These are phyloP conservation scores for Mucor lusitanicus DNA, from an alignment of 371 early-diverging fungal genomes.

Conservation along the genomic window DNA sequence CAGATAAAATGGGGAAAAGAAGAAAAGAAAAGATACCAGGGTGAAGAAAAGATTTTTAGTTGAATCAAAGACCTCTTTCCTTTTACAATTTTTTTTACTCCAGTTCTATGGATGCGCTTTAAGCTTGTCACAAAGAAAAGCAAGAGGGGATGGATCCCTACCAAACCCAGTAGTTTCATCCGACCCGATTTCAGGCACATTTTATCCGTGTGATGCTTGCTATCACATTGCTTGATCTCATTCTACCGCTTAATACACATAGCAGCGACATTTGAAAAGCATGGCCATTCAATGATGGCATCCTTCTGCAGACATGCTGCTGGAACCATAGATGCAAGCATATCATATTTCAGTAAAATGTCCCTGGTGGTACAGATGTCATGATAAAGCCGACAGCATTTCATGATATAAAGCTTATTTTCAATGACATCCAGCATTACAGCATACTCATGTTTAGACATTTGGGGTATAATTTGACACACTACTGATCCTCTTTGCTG, in stretches of 20 bases:
- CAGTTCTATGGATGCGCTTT: background rate
- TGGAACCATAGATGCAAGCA: too few species aligned
- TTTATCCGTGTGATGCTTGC: background rate
- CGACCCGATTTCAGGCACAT: background rate
- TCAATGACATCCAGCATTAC: too few species aligned
- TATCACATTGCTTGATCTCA: background rate
- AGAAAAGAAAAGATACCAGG: background rate
- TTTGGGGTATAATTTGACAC: too few species aligned
- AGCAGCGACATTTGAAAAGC: background rate
- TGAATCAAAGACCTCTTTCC: background rate
- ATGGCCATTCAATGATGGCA: background rate
- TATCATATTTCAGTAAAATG: too few species aligned
- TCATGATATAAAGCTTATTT: too few species aligned
- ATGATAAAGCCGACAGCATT: too few species aligned
- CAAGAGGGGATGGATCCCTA: background rate
- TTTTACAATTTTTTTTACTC: background rate
- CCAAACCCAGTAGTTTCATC: background rate
- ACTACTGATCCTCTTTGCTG: too few species aligned
- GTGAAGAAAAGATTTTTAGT: background rate
- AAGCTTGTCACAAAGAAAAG: background rate
- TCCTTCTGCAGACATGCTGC: too few species aligned
- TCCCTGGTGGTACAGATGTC: too few species aligned
- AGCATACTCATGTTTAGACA: too few species aligned
- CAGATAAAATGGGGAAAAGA: background rate
- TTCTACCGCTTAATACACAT: background rate